Conservation (phyloP, 495 filamentous ascomycete species). For the Entonaema liquescens region DNA sequence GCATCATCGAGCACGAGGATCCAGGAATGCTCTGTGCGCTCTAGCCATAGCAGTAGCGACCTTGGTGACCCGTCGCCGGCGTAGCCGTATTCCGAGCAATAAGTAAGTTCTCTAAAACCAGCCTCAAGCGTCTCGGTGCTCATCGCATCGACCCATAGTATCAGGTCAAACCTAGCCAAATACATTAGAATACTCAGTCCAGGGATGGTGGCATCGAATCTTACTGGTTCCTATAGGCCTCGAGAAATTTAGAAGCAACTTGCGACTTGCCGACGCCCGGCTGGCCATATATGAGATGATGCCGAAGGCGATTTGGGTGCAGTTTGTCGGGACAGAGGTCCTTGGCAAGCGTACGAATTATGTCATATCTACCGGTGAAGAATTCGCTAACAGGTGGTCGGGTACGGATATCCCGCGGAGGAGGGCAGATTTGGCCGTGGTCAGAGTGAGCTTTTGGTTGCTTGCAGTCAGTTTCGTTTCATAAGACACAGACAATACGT, state of each 20-base stretch:
- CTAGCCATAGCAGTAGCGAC: neutral
- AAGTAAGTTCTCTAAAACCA: neutral
- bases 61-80: neutral
- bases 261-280: slow-evolving; percentile 1
- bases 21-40: slow-evolving; percentile 1
- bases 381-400: slow-evolving; percentile 6
- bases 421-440: slow-evolving; percentile 2
- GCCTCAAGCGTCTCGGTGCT: slow-evolving; percentile 3
- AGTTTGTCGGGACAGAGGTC: neutral
- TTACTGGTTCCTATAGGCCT: neutral
- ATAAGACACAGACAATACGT: neutral
- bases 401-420: neutral
- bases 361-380: slow-evolving; percentile 1
- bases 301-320: neutral
- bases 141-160: slow-evolving; percentile 8
- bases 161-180: neutral
- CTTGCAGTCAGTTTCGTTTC: neutral
- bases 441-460: neutral
- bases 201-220: neutral
- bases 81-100: slow-evolving; percentile 3
- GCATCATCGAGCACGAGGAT: slow-evolving; percentile 9
- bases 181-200: neutral
- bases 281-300: slow-evolving; percentile 6
- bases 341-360: neutral
- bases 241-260: neutral